Evolutionary conservation across 2,329 filamentous ascomycete species (phyloP).

Genomic region (Gaeumannomyces sp.): DNA sequence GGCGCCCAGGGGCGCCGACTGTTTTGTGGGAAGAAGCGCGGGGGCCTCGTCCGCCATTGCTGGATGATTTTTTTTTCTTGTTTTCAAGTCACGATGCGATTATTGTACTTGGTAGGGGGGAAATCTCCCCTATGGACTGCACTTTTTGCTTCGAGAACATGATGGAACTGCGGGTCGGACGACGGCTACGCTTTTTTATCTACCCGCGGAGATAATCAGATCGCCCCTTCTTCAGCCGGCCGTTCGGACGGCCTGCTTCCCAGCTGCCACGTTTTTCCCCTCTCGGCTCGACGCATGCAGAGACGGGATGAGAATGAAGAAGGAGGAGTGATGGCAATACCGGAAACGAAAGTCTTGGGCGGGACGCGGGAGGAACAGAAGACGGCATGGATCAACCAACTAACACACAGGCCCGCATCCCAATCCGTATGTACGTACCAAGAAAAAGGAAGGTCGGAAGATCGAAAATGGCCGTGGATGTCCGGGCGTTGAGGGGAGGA

Average conservation of each 20-base stretch:
- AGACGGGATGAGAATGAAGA: background rate
- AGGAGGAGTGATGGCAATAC: background rate
- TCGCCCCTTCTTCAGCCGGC: too few species aligned
- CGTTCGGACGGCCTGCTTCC: too few species aligned
- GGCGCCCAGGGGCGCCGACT: conserved; percentile 5
- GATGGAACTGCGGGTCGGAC: too few species aligned
- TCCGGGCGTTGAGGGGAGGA: background rate
- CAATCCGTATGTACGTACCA: too few species aligned
- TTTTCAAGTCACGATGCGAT: background rate
- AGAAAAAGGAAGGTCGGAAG: too few species aligned
- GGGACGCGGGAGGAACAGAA: background rate
- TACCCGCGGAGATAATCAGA: too few species aligned
- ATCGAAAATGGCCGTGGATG: background rate
- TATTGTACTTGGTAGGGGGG: background rate
- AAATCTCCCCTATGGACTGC: background rate
- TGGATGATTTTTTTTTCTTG: background rate
- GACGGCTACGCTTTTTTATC: too few species aligned
- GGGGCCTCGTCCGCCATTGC: background rate
- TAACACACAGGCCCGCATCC: background rate
- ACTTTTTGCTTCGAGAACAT: background rate
- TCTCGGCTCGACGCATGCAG: background rate
- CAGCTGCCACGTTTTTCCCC: too few species aligned
- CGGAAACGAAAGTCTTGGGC: background rate
- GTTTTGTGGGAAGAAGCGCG: background rate
- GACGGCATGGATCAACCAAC: too few species aligned